Evolutionary conservation across 176 grass and related monocot genomes (phyloP), one percentile per base, ranked within the genome.

Genomic region (Neostapfia colusana): DNA sequence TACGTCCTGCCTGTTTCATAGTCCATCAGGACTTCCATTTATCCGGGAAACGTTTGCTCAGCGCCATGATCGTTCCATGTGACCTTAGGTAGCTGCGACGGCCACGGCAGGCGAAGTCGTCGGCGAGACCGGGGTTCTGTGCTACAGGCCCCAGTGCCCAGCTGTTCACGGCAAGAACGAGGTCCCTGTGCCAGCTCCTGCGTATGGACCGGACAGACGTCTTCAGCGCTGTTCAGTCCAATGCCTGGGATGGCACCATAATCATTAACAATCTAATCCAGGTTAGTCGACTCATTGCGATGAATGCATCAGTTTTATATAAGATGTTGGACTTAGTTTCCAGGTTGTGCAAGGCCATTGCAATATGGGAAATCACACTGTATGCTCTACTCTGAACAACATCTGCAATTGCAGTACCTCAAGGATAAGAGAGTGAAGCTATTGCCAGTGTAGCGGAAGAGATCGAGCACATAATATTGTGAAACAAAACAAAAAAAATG

Each of bases 211-310:
- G 91, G 2, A 56, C 81, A 68, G n/a, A n/a, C n/a, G n/a, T n/a
- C n/a, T n/a, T n/a, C n/a, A n/a, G n/a, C n/a, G n/a, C n/a, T n/a
- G n/a, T n/a, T n/a, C n/a, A n/a, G n/a, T 89, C 91, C 8, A 97
- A 97, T 44, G 72, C 91, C 7, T 86, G 70, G 12, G 91, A 97
- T 38, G 94, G 84, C 23, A 86, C 88, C 36, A 77, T 89, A 36
- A 86, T 93, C 72, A 89, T 93, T 63, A 97, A 90, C 65, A 97
- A 97, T 51, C 86, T 97, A 6, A 85, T 91, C 40, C 54, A 88
- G 81, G 91, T 89, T 63, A 34, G n/a, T n/a, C n/a, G n/a, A n/a
- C n/a, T n/a, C n/a, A 18, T 20, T 9, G n/a, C 18, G 9, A 21
- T 0, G 1, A 24, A 35, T 25, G 0, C 4, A 45, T 65, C 11